A percentile compares a stretch with the other conserved stretches of the same genome.
Conservation (phyloP, 805 yeast species). For the Candida succiphila region DNA sequence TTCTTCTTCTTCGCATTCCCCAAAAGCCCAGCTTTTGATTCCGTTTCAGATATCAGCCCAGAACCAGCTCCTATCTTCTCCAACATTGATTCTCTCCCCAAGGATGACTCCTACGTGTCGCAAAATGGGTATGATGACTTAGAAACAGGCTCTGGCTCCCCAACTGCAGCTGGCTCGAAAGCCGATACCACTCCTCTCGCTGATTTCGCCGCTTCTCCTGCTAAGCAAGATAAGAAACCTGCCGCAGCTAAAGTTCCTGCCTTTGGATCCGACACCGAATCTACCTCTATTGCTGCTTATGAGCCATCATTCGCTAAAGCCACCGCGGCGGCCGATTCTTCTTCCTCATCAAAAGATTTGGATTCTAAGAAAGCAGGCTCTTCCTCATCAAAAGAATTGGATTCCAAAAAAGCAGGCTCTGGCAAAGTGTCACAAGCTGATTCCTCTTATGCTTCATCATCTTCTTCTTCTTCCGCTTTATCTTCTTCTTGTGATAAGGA, state of each 20-base stretch:
- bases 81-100: neutral
- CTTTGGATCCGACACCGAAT: conserved; percentile 1
- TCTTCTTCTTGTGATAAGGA: conserved; percentile 28
- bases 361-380: no score
- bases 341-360: no score
- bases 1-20: no score
- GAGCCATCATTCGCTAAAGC: neutral
- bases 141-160: neutral
- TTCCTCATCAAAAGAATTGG: no score
- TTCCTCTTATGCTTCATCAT: no score
- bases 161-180: neutral
- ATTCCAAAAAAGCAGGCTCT: no score
- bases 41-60: conserved; percentile 4
- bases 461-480: no score
- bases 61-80: conserved; percentile 1
- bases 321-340: no score
- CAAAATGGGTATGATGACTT: neutral
- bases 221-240: no score
- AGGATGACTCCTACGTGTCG: neutral
- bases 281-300: conserved; percentile 1
- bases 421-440: no score
- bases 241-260: conserved; percentile 3
- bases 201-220: neutral
- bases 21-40: no score
- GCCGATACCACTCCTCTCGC: neutral